Conservation (phyloP, 1,139 yeast genomes). For the Suhomyces bribrorum region DNA sequence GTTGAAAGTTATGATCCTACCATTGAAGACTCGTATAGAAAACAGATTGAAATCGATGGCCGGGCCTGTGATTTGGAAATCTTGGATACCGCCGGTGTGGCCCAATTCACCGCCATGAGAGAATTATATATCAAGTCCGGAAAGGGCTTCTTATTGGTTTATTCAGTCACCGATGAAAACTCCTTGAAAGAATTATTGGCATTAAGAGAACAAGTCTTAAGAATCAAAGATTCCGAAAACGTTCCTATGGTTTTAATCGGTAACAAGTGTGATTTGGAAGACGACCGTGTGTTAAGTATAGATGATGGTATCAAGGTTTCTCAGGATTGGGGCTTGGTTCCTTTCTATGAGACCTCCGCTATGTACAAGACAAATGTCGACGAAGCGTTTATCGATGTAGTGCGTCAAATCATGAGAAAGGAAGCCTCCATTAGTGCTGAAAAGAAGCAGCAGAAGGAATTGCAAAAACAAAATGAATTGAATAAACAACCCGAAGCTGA, state of each 20-base stretch:
- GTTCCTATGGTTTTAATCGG: slow-evolving; percentile 90
- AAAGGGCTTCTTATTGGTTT: slow-evolving; percentile 60
- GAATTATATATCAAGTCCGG: slow-evolving; percentile 63
- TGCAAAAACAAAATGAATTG: slow-evolving; percentile 30
- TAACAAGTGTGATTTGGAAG: slow-evolving; percentile 79
- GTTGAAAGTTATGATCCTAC: slow-evolving; percentile 52
- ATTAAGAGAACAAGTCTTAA: slow-evolving; percentile 81
- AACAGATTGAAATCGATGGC: slow-evolving; percentile 89
- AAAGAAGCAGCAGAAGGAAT: slow-evolving; percentile 48
- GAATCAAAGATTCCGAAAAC: slow-evolving; percentile 77
- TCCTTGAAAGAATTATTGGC: slow-evolving; percentile 81
- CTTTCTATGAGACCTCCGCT: slow-evolving; percentile 94
- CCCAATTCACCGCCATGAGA: slow-evolving; percentile 57
- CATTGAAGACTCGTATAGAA: slow-evolving; percentile 76
- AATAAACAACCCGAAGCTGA: slow-evolving; percentile 7
- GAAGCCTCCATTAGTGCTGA: slow-evolving; percentile 53
- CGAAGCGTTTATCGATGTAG: slow-evolving; percentile 86
- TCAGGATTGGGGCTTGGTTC: slow-evolving; percentile 82
- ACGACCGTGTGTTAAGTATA: slow-evolving; percentile 71
- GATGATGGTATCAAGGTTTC: slow-evolving; percentile 85
- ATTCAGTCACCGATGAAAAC: slow-evolving; percentile 84
- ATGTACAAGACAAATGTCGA: slow-evolving; percentile 88
- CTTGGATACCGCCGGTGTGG: slow-evolving; percentile 54
- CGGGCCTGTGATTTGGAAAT: slow-evolving; percentile 82
- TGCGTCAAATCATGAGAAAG: slow-evolving; percentile 80